phyloP scores from a whole-genome alignment of 441 rosid species.

The Pelargonium fulgidum region DNA sequence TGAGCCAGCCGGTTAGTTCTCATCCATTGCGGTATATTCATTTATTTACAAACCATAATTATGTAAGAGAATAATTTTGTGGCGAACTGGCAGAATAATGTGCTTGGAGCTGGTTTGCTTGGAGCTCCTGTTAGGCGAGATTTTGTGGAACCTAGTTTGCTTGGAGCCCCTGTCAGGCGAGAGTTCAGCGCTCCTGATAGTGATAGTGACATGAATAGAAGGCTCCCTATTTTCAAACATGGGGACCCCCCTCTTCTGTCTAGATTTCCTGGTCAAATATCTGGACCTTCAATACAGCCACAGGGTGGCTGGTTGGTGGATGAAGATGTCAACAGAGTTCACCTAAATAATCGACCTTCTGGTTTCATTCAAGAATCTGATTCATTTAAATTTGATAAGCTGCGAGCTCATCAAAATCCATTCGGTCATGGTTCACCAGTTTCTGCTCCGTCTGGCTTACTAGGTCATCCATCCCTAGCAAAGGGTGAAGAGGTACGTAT shows the following conservation, averaged over 20 bases:
- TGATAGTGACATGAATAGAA: conserved; percentile 23
- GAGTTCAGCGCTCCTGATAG: conserved; percentile 20
- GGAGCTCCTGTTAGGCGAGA: conserved; percentile 9
- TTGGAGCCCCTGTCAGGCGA: conserved; percentile 22
- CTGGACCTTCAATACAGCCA: conserved; percentile 4
- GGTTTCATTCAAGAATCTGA: neutral
- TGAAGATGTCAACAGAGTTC: conserved; percentile 17
- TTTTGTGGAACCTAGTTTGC: conserved; percentile 15
- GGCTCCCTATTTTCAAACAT: conserved; percentile 15
- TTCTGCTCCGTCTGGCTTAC: neutral
- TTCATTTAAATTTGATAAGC: neutral
- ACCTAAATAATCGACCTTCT: conserved; percentile 10
- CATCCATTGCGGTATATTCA: neutral
- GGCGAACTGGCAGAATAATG: conserved; percentile 3
- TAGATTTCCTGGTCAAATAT: conserved; percentile 18
- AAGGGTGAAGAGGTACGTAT: conserved; percentile 2
- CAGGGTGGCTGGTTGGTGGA: neutral
- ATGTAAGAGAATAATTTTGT: neutral
- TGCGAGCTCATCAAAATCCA: conserved; percentile 3
- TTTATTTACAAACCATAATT: neutral
- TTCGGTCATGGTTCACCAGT: neutral
- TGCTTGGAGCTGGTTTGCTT: conserved; percentile 4
- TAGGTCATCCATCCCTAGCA: neutral
- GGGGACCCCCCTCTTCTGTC: conserved; percentile 22
- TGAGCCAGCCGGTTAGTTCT: conserved; percentile 52